Conservation (phyloP, 2,329 filamentous ascomycete genomes). For the Fusarium veterinarium region DNA sequence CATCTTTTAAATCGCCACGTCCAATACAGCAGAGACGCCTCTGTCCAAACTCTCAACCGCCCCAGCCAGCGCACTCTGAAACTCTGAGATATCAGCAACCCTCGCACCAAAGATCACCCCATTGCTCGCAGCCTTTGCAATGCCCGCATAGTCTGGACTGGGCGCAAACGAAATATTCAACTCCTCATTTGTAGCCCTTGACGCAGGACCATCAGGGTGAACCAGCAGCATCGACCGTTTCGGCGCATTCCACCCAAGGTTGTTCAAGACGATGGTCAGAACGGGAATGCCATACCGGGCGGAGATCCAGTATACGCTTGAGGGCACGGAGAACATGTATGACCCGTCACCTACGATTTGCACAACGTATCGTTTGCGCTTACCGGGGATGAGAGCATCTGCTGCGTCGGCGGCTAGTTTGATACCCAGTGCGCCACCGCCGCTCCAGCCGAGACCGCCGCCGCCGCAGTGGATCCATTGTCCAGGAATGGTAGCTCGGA, state of each 20-base stretch:
- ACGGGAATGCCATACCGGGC: constrained; percentile 4
- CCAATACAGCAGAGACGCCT: constrained; percentile 3
- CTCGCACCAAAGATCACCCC: background rate
- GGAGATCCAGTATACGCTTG: constrained; percentile 30
- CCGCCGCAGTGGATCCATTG: constrained; percentile 24
- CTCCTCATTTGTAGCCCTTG: constrained; percentile 1
- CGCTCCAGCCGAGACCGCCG: constrained; percentile 18
- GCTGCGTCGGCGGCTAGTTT: constrained; percentile 12
- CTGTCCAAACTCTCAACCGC: constrained; percentile 8
- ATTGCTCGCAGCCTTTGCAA: constrained; percentile 1
- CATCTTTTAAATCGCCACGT: constrained; percentile 1
- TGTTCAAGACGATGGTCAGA: constrained; percentile 18
- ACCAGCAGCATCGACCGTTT: constrained; percentile 6
- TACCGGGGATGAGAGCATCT: background rate
- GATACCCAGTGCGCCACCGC: constrained; percentile 10
- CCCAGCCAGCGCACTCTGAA: background rate
- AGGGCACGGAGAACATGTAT: constrained; percentile 20
- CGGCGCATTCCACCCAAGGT: constrained; percentile 15
- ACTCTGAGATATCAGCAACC: background rate
- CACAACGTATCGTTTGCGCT: constrained; percentile 1
- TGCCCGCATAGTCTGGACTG: constrained; percentile 10
- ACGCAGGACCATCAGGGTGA: constrained; percentile 10
- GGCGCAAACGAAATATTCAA: constrained; percentile 19
- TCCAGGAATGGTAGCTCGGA: constrained; percentile 4
- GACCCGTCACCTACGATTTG: constrained; percentile 24